Evolutionary conservation across 83 land plant species (phyloP), one percentile per base, ranked within the genome.

Genomic region (Picea mariana): DNA sequence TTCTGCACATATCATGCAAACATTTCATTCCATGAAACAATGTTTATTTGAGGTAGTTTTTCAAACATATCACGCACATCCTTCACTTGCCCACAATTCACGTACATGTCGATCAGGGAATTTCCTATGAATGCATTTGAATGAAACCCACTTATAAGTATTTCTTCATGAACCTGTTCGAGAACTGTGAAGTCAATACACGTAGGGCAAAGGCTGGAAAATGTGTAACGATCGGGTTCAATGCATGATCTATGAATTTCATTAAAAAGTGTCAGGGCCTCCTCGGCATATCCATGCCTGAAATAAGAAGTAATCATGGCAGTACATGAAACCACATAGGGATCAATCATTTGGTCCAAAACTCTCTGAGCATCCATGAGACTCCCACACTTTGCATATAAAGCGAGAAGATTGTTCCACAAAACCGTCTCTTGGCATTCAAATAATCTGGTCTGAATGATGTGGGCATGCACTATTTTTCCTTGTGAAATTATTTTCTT

Each of bases 1-100:
- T 85, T 80, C 59, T 85, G 82, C 24, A 86, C 89, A 81, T 89
- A 86, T 18, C 84, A 60, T 23, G 85, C 87, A 16, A 85, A 62
- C 83, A 81, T 81, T 60, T 63, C 78, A 55, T 72, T 81, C 83
- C 83, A 81, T 17, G 78, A 49, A 27, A 81, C 64, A 55, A 55
- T 5, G 23, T 81, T 60, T 71, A 20, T 12, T 20, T 20, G 18
- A 20, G 2, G n/a, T 1, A 2, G 1, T 23, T 71, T 71, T 20
- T 23, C 75, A 71, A 71, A 71, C 75, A 71, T 1, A 20, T 24
- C 18, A 9, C 4, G 3, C 12, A 20, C 75, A 71, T 71, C 38
- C 12, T 71, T 20, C 13, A 71, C 12, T 2, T 26, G 0, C 27
- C 75, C 75, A 31, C 26, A 24, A 2, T 71, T 71, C 34, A 31